Conservation (phyloP, 2,329 filamentous ascomycete genomes). For the Verticillium alfalfae region DNA sequence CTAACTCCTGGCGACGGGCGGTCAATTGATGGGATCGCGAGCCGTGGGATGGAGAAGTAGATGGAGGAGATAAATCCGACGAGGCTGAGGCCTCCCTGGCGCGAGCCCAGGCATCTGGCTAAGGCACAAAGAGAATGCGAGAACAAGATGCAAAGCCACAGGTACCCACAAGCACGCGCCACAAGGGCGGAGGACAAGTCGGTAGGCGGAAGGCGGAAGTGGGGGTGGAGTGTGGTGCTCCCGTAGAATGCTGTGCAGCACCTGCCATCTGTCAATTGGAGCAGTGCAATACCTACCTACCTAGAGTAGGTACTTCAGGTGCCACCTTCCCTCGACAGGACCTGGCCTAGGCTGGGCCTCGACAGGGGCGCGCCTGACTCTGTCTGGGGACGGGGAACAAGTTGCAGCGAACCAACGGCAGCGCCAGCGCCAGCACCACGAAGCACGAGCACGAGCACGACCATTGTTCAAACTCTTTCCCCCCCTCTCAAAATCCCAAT, state of each 20-base stretch:
- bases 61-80: conserved; percentile 6
- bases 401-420: background rate
- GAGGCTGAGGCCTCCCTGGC: conserved; percentile 8
- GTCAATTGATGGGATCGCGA: background rate
- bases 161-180: background rate
- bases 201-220: background rate
- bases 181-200: background rate
- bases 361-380: background rate
- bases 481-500: background rate
- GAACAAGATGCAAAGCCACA: background rate
- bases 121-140: conserved; percentile 5
- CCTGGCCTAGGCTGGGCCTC: background rate
- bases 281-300: background rate
- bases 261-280: background rate
- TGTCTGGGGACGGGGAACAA: background rate
- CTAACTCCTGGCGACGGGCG: background rate
- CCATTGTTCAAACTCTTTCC: background rate
- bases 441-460: too few relatives aligned
- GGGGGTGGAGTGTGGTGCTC: background rate
- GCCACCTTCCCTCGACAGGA: too few relatives aligned
- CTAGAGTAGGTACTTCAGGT: too few relatives aligned
- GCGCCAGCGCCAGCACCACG: background rate
- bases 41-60: conserved; percentile 6
- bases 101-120: background rate
- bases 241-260: background rate